Base-by-base conservation (phyloP, 2,329 filamentous ascomycete genomes). In the Trichocomaceae sp. region DNA sequence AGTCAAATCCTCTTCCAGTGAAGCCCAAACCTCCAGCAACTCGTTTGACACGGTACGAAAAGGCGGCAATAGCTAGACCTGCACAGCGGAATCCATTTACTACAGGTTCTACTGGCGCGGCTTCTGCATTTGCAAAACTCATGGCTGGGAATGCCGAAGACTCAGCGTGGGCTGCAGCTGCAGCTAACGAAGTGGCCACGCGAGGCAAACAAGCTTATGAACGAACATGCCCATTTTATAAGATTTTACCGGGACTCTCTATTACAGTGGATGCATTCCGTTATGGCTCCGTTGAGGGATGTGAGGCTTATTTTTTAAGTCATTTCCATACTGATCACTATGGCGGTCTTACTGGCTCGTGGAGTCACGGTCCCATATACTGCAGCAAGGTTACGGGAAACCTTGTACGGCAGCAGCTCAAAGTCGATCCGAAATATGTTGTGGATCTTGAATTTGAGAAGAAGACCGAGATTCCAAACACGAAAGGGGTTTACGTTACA, bases 241-340 rank as follows among this genome's bases (percentile, higher is more conserved):
- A 99, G 71, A 96, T 97, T 60, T 85, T 99, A 74, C 91, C 92
- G 0, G 90, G 90, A 0, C 87, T 96, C 64, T 89, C 81, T 60
- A 95, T 97, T 52, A 95, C 90, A 56, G 93, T 99, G 0, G 93
- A 99, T 70, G 93, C 93, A 0, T 96, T 99, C 66, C 84, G 92
- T 19, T 99, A 97, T 65, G 93, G 93, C 2, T 90, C 91, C 3
- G 89, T 99, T 0, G 81, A 95, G 66, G 91, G 90, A 0, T 96
- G 91, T 69, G 86, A 88, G 52, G 93, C 92, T 1, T 99, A 99
- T 68, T 99, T 99, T 62, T 79, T 99, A 10, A 96, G 91, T 63
- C 93, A 99, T 67, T 99, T 97, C 62, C 93, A 99, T 71, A 96
- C 90, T 64, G 93, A 99, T 67, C 93, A 99, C 68, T 99, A 99